These are phyloP conservation scores for Herpetospermum pedunculosum DNA, from an alignment of 306 rosid genomes.

Conservation along the genomic window DNA sequence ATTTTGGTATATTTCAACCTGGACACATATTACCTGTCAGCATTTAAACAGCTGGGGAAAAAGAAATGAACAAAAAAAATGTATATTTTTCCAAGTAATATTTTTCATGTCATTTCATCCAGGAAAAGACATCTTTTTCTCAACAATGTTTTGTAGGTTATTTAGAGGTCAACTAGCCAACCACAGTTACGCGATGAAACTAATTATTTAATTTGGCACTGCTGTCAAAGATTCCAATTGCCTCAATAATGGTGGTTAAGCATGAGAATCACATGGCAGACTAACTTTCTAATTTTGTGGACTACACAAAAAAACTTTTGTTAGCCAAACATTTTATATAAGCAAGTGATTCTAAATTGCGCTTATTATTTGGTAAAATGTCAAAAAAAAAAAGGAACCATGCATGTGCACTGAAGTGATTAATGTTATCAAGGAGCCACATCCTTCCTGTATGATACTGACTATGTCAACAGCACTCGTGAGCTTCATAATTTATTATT, in stretches of 20 bases:
- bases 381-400: conserved; percentile 1
- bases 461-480: background rate
- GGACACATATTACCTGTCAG: too few species aligned
- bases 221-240: background rate
- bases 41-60: too few species aligned
- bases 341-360: background rate
- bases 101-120: too few species aligned
- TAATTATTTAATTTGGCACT: background rate
- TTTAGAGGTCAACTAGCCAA: background rate
- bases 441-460: background rate
- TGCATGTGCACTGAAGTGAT: background rate
- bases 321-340: background rate
- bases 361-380: too few species aligned
- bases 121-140: too few species aligned
- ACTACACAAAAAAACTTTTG: background rate
- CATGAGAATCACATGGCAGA: background rate
- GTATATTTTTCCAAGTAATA: too few species aligned
- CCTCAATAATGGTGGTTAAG: background rate
- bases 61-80: too few species aligned
- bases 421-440: background rate
- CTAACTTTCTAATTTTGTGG: background rate
- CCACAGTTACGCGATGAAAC: background rate
- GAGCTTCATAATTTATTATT: background rate
- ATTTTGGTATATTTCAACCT: too few species aligned
- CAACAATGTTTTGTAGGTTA: too few species aligned